Evolutionary conservation across 805 yeast species (phyloP).

Genomic region (Scheffersomyces coipomensis): DNA sequence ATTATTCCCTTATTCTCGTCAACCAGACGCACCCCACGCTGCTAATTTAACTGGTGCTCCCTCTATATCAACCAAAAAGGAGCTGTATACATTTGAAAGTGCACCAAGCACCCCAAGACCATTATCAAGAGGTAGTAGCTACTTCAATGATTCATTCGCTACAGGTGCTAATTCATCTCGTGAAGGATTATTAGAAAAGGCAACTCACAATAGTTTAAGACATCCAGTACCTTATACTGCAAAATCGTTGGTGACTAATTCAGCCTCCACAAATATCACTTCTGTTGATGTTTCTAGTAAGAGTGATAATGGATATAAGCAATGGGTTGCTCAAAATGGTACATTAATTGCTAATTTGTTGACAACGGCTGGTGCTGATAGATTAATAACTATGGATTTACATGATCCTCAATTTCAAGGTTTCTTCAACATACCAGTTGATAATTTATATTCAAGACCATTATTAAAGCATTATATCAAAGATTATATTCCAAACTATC

Average conservation of each 20-base stretch:
- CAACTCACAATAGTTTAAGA: constrained; percentile 4
- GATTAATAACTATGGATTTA: constrained; percentile 94
- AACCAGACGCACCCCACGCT: constrained; percentile 88
- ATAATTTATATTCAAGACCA: constrained; percentile 87
- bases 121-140: constrained; percentile 21
- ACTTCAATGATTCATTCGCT: constrained; percentile 1
- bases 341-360: constrained; percentile 84
- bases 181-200: constrained; percentile 7
- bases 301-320: constrained; percentile 71
- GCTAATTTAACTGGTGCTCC: constrained; percentile 69
- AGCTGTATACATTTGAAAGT: constrained; percentile 47
- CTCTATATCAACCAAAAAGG: constrained; percentile 29
- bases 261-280: constrained; percentile 30
- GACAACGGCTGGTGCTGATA: constrained; percentile 93
- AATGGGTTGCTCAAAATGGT: constrained; percentile 96
- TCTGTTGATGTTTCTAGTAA: constrained; percentile 35
- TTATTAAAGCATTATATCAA: constrained; percentile 81
- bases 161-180: background rate
- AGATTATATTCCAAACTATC: constrained; percentile 72
- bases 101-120: constrained; percentile 53
- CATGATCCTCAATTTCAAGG: constrained; percentile 99
- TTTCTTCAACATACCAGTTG: constrained; percentile 94
- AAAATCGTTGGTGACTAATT: constrained; percentile 29
- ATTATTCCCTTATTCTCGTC: constrained; percentile 91
- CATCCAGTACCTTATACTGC: constrained; percentile 13